Evolutionary conservation across 495 filamentous ascomycete genomes (phyloP), one percentile per base, ranked within the genome.

Genomic region (Aspergillus avenaceus): DNA sequence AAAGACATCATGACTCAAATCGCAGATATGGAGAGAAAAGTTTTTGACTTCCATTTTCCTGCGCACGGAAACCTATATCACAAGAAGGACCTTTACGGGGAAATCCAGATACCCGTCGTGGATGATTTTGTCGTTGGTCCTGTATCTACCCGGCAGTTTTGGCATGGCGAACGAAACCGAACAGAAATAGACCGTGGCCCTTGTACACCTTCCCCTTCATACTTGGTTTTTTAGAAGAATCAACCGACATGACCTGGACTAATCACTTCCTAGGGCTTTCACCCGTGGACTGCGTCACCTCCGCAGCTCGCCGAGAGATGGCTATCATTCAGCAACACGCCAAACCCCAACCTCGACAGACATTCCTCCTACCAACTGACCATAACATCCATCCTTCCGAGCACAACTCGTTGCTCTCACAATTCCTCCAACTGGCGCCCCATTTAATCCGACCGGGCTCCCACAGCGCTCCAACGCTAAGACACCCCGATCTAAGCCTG

Each of bases 41-140:
- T 71, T 45, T 67, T 72, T 53, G 43, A 49, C 14, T 59, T 67
- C 42, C 37, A 36, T 36, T 61, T 76, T 49, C 63, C 66, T 34
- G 64, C 58, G 2, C 62, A 66, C 53, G 66, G 72, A 37, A 69
- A 64, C 44, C 49, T 75, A 47, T 76, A 73, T 60, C 55, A 69
- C 54, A 59, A 53, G 21, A 55, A 62, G 32, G 65, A 64, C 34
- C 40, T 67, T 25, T 24, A 61, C 29, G 42, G 46, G 28, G 56
- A 63, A 51, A 28, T 36, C 36, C 61, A 62, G 37, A 50, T 64
- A 58, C 49, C 54, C 41, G 14, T 61, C 28, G 50, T 55, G 36
- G 50, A 58, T 12, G 51, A 62, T 43, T 71, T 72, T 27, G 64
- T 49, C 49, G 62, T 74, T 47, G 68, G 71, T 22, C 72, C 69